Conservation (phyloP, 805 yeast genomes). For the Kazachstania bromeliacearum region DNA sequence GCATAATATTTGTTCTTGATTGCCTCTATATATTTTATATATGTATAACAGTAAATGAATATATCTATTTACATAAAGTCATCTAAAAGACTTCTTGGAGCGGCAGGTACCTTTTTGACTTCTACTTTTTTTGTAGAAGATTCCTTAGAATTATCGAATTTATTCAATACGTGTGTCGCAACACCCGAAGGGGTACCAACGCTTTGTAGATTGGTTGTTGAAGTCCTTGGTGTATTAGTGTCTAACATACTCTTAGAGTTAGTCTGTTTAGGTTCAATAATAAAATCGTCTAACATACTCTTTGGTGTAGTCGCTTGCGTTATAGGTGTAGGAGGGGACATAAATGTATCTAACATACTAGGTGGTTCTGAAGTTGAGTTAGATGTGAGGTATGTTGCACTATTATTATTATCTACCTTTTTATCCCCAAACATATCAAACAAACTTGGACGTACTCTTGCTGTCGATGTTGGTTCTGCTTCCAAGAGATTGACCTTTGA, state of each 20-base stretch:
- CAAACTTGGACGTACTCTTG: constrained; percentile 19
- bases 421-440: constrained; percentile 28
- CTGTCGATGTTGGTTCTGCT: constrained; percentile 17
- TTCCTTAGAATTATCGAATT: constrained; percentile 4
- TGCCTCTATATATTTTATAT: neutral
- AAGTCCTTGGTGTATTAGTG: neutral
- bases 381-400: neutral
- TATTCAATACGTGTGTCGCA: too few relatives aligned
- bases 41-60: neutral
- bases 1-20: neutral
- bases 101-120: constrained; percentile 3
- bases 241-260: neutral
- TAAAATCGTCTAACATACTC: constrained; percentile 15
- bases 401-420: neutral
- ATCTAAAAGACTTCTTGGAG: constrained; percentile 25
- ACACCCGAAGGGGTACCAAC: too few relatives aligned
- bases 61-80: constrained; percentile 24
- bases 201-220: constrained; percentile 1
- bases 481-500: constrained; percentile 7
- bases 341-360: constrained; percentile 3
- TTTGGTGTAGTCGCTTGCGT: constrained; percentile 2
- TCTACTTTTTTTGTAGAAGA: constrained; percentile 1
- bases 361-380: neutral
- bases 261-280: neutral
- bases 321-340: neutral